Evolutionary conservation across 768 basidiomycete genomes (phyloP).

Genomic region (Lentinula aciculospora): DNA sequence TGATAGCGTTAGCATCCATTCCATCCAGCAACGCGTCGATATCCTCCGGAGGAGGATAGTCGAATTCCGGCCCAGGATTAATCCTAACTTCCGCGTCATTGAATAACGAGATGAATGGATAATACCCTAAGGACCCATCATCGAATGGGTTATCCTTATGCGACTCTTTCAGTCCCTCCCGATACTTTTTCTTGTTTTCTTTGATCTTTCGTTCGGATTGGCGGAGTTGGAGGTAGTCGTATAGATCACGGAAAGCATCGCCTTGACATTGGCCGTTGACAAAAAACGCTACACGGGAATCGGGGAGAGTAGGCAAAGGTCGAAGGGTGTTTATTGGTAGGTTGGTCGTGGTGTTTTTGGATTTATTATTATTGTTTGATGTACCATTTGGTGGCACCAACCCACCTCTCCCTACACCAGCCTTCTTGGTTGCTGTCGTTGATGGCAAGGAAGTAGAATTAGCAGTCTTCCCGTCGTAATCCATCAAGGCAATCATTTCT

Average conservation of each 20-base stretch:
- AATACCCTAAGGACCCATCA: constrained; percentile 94
- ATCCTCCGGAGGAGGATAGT: constrained; percentile 72
- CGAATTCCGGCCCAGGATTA: constrained; percentile 88
- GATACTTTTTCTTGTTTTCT: constrained; percentile 47
- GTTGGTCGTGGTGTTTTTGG: constrained; percentile 27
- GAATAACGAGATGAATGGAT: constrained; percentile 90
- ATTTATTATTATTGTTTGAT: constrained; percentile 35
- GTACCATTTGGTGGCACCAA: constrained; percentile 42
- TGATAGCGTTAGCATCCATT: too few relatives aligned
- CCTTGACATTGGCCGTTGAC: constrained; percentile 86
- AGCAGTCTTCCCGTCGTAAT: constrained; percentile 58
- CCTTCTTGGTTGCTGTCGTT: constrained; percentile 53
- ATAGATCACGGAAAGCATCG: constrained; percentile 80
- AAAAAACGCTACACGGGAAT: constrained; percentile 83
- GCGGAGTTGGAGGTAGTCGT: constrained; percentile 83
- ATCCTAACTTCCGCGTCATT: constrained; percentile 80
- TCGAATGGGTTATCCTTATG: constrained; percentile 84
- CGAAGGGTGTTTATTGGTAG: constrained; percentile 31
- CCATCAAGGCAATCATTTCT: constrained; percentile 90
- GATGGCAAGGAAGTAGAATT: constrained; percentile 53
- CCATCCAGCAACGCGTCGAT: constrained; percentile 56
- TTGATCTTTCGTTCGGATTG: constrained; percentile 57
- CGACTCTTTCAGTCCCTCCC: constrained; percentile 58
- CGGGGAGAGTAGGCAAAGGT: constrained; percentile 60
- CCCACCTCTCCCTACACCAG: constrained; percentile 45